These are phyloP conservation scores for Pseudogymnoascus sp. DNA, from an alignment of 2,329 filamentous ascomycete genomes.

Conservation along the genomic window DNA sequence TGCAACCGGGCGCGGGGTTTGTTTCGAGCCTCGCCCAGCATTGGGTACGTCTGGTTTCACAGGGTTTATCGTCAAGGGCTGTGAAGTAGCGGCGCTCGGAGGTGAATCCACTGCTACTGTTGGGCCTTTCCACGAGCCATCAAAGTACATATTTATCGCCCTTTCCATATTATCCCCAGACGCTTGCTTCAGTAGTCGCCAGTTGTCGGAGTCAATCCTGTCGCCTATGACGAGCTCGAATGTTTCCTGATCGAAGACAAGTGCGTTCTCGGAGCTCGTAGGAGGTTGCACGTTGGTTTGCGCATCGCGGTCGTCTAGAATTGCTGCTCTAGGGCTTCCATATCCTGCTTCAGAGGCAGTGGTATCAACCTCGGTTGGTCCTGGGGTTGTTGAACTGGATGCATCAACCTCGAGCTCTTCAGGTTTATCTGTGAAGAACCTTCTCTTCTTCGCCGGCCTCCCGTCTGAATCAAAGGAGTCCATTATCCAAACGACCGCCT, in stretches of 20 bases:
- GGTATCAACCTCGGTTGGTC: not conserved
- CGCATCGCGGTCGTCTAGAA: not conserved
- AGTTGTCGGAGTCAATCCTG: constrained; percentile 41
- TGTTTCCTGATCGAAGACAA: constrained; percentile 46
- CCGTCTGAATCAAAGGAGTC: constrained; percentile 33
- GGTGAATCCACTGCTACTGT: not conserved
- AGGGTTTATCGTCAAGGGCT: constrained; percentile 21
- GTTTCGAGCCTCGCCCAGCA: constrained; percentile 26
- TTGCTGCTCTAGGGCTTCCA: not conserved
- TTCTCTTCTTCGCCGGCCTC: constrained; percentile 41
- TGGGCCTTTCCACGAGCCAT: constrained; percentile 55
- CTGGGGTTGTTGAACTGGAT: constrained; percentile 12
- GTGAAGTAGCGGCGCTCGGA: constrained; percentile 11
- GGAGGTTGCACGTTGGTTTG: constrained; percentile 20
- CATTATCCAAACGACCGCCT: constrained; percentile 23
- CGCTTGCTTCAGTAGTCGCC: constrained; percentile 45
- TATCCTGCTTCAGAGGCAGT: not conserved
- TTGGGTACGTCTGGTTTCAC: constrained; percentile 15
- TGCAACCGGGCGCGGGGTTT: not conserved
- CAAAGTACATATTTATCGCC: constrained; percentile 64
- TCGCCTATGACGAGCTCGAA: constrained; percentile 56
- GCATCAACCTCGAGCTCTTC: constrained; percentile 20
- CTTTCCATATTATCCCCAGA: constrained; percentile 53
- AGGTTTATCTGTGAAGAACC: constrained; percentile 37
- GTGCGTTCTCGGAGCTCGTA: constrained; percentile 14